Evolutionary conservation across 768 basidiomycete genomes (phyloP), one percentile per base, ranked within the genome.

Genomic region (Sporobolomyces phaffii): DNA sequence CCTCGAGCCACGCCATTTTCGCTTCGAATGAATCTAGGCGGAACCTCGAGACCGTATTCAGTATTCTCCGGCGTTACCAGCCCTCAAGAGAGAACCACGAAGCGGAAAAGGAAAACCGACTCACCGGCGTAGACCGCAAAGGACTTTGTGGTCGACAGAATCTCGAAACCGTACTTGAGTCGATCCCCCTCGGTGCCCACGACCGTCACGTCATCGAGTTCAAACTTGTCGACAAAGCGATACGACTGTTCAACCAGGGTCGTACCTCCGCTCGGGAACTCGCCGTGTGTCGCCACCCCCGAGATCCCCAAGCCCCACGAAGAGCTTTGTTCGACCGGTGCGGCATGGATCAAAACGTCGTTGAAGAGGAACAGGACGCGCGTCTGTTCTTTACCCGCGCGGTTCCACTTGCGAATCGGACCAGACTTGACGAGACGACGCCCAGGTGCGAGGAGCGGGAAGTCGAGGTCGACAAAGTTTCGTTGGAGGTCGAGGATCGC

Each of bases 331-430:
- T 61, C 63, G 17, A 33, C 33, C 13, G 50, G 15, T 14, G 56
- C 47, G 5, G 73, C 73, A 24, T 72, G 90, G 40, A 92, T 73
- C 38, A 93, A 77, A 70, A 85, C 85, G 77, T 93, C 91, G 18
- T 86, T 87, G 76, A 92, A 89, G 1, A 93, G 81, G 14, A 92
- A 79, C 75, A 92, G 88, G 69, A 88, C 86, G 40, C 86, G 81
- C 64, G 84, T 82, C 56, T 83, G 76, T 18, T 83, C 80, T 18
- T 72, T 72, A 15, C 68, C 64, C 8, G 59, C 10, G 14, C 68
- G 67, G 50, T 72, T 62, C 29, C 75, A 60, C 58, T 74, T 73
- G 41, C 68, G 56, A 0, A 78, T 57, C 1, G 54, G 13, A 7
- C 77, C 78, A 2, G 88, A 84, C 62, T 85, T 86, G 49, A 94